These are phyloP conservation scores for Melampsora americana DNA, from an alignment of 1,284 basidiomycete species.

Conservation along the genomic window DNA sequence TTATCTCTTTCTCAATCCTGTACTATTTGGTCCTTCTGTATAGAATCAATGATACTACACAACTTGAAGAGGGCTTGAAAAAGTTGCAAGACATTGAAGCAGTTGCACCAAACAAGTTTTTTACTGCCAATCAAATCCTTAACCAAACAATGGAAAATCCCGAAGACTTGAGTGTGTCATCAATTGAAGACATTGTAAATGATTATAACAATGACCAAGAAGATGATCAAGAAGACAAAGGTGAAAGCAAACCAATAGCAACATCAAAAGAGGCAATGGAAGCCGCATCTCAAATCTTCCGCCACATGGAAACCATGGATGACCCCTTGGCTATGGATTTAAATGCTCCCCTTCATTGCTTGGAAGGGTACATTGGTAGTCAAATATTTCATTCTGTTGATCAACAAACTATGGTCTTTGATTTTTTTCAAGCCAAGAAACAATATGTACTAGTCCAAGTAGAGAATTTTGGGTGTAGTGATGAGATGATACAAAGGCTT, in stretches of 20 bases:
- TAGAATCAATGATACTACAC: background rate
- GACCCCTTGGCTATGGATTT: too few species aligned
- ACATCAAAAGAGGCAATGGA: too few species aligned
- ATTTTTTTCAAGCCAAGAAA: background rate
- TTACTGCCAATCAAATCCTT: background rate
- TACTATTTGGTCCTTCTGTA: background rate
- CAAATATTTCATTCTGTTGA: background rate
- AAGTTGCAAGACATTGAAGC: constrained; percentile 1
- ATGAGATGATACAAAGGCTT: background rate
- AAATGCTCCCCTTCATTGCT: background rate
- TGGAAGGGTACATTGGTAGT: background rate
- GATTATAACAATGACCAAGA: too few species aligned
- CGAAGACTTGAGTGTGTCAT: background rate
- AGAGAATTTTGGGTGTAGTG: background rate
- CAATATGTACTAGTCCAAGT: background rate
- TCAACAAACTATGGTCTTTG: background rate
- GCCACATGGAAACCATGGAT: too few species aligned
- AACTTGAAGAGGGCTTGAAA: background rate
- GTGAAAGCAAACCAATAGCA: too few species aligned
- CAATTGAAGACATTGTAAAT: too few species aligned
- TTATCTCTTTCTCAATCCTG: background rate
- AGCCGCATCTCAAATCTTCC: too few species aligned
- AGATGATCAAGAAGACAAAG: too few species aligned
- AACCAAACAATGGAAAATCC: background rate
- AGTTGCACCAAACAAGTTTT: background rate